Base-by-base conservation (phyloP, 495 filamentous ascomycete species). In the Aspergillus asperescens region DNA sequence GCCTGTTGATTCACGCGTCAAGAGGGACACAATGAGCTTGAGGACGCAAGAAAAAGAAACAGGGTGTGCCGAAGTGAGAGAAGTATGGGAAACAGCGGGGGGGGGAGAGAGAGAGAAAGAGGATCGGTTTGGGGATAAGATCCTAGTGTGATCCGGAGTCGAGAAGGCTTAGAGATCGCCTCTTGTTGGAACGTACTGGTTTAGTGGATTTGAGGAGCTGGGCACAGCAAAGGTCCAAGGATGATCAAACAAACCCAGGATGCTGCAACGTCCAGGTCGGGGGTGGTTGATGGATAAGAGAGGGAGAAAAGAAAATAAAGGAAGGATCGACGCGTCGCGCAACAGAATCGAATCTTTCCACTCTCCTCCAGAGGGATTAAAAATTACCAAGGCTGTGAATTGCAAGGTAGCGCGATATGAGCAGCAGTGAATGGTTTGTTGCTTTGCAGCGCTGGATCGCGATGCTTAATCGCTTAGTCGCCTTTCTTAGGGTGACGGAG, bases 401-500 rank as follows among this genome's bases (percentile, higher is more conserved):
- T 40, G 59, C 51, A 57, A 50, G 45, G 61, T 40, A 50, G 28
- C 28, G 32, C 51, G 18, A 56, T 25, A 34, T 61, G 52, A 53
- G 52, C 45, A 58, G 50, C n/a, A 16, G 24, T 51, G 15, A 60
- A 54, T 52, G 50, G 49, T 47, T 51, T 55, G 48, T 45, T 47
- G 43, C 45, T 19, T 16, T 51, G 68, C 58, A 64, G 53, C 67
- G 64, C 59, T 67, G 71, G 65, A 68, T 65, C 65, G 65, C 62
- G 67, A 72, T 73, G 70, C 70, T 76, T 74, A 74, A 73, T 73
- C 59, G 62, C 60, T 73, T 73, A 75, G 70, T 70, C 24, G 64
- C 64, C 65, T 15, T 12, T 64, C 62, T 72, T 72, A 69, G 65
- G 66, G 62, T 62, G 59, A 58, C 64, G 60, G 64, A 65, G 56